These are phyloP conservation scores for Dujonia santamariae DNA, from an alignment of 1,139 yeast genomes.

Conservation along the genomic window DNA sequence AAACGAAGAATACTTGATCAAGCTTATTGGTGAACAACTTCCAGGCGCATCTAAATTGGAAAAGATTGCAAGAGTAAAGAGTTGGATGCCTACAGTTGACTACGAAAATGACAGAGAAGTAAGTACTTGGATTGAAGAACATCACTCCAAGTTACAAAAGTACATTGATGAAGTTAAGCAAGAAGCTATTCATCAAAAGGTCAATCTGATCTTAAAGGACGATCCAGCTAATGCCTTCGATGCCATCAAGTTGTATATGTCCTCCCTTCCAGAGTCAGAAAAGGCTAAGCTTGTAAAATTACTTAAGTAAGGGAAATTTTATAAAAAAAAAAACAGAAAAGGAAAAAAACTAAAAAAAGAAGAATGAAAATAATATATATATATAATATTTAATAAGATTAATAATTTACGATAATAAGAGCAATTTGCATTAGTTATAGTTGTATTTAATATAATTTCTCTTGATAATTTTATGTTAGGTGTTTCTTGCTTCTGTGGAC, in stretches of 20 bases:
- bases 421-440: too few species aligned
- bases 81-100: conserved; percentile 81
- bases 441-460: too few species aligned
- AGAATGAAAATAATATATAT: background rate
- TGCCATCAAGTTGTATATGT: conserved; percentile 61
- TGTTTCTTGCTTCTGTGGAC: too few species aligned
- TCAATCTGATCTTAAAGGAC: conserved; percentile 57
- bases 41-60: conserved; percentile 68
- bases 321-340: background rate
- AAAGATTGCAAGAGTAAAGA: conserved; percentile 79
- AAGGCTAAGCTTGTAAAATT: conserved; percentile 47
- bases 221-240: conserved; percentile 53
- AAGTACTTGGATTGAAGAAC: conserved; percentile 82
- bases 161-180: conserved; percentile 62
- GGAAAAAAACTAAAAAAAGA: background rate
- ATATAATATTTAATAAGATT: background rate
- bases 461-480: too few species aligned
- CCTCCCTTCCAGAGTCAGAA: conserved; percentile 58
- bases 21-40: conserved; percentile 66
- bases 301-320: conserved; percentile 14
- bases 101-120: conserved; percentile 74
- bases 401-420: background rate
- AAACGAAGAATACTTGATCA: conserved; percentile 85
- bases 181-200: conserved; percentile 60
- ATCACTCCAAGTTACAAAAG: conserved; percentile 61